A percentile compares a stretch with the other conserved stretches of the same genome.
These are phyloP conservation scores for Penicillium cataractarum DNA, from an alignment of 495 filamentous ascomycete species.

Conservation along the genomic window DNA sequence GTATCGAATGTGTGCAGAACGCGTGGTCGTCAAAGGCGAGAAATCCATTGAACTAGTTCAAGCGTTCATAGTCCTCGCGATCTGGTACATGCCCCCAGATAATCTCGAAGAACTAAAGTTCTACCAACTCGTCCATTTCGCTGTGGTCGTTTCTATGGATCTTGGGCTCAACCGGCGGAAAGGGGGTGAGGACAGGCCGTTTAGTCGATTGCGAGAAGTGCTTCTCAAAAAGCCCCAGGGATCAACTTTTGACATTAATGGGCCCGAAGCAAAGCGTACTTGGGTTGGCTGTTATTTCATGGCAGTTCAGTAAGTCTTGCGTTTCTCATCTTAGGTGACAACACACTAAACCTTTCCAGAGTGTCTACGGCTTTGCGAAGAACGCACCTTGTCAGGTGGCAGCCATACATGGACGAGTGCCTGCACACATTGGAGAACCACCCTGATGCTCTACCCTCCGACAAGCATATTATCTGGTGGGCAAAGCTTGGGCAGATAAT, in stretches of 20 bases:
- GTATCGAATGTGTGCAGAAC: conserved; percentile 72
- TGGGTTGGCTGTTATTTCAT: conserved; percentile 86
- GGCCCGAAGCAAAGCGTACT: conserved; percentile 72
- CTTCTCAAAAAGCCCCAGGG: conserved; percentile 42
- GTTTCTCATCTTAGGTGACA: background rate
- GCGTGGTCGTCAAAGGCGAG: conserved; percentile 72
- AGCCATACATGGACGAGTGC: conserved; percentile 83
- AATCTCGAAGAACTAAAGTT: conserved; percentile 87
- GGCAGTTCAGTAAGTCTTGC: conserved; percentile 52
- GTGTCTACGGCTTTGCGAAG: conserved; percentile 77
- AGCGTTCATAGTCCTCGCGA: conserved; percentile 67
- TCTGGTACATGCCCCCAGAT: conserved; percentile 86
- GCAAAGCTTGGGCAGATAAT: conserved; percentile 77
- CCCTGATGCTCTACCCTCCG: conserved; percentile 70
- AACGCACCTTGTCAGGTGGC: conserved; percentile 82
- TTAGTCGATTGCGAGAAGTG: conserved; percentile 36
- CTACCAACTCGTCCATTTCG: conserved; percentile 84
- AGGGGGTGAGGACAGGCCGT: conserved; percentile 28
- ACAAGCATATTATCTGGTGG: conserved; percentile 73
- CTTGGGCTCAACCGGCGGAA: conserved; percentile 70
- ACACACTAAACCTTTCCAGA: conserved; percentile 63
- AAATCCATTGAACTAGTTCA: conserved; percentile 90
- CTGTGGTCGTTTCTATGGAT: conserved; percentile 84
- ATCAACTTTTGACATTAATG: conserved; percentile 59
- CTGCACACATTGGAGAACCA: conserved; percentile 72